Evolutionary conservation across 2,329 filamentous ascomycete species (phyloP).

Genomic region (Plenodomus lindquistii): DNA sequence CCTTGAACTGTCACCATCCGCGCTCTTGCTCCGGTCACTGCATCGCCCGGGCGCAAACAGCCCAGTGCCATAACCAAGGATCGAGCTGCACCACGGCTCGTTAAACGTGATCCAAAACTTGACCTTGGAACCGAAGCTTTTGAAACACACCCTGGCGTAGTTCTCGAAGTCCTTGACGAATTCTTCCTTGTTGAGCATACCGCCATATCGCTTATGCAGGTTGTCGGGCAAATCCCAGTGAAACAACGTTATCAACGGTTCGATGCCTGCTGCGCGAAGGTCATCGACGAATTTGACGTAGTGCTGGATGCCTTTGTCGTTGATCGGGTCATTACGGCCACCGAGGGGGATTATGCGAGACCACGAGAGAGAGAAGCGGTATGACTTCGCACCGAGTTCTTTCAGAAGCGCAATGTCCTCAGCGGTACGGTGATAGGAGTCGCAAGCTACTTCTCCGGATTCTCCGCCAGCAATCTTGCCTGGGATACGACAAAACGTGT

Average conservation of each 20-base stretch:
- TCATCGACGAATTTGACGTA: conserved; percentile 81
- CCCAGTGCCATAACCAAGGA: conserved; percentile 78
- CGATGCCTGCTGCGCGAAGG: conserved; percentile 74
- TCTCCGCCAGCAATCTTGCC: conserved; percentile 82
- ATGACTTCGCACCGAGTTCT: conserved; percentile 70
- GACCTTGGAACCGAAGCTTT: conserved; percentile 71
- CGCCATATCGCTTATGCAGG: conserved; percentile 79
- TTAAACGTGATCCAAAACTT: conserved; percentile 92
- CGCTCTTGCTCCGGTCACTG: conserved; percentile 71
- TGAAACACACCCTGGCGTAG: conserved; percentile 77
- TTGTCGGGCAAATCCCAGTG: conserved; percentile 87
- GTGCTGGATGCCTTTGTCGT: conserved; percentile 75
- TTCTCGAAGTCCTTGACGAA: conserved; percentile 80
- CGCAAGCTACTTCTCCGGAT: conserved; percentile 77
- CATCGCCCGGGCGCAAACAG: conserved; percentile 81
- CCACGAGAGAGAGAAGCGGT: conserved; percentile 85
- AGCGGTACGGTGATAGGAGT: conserved; percentile 79
- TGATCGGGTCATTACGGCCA: conserved; percentile 79
- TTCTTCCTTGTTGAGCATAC: conserved; percentile 77
- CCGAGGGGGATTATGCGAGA: conserved; percentile 84
- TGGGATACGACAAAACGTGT: conserved; percentile 79
- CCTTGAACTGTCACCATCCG: conserved; percentile 71
- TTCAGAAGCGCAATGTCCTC: conserved; percentile 81
- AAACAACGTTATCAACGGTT: conserved; percentile 79
- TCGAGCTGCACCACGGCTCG: conserved; percentile 83